Conservation (phyloP, 495 filamentous ascomycete species). For the Penicillium goetzii region DNA sequence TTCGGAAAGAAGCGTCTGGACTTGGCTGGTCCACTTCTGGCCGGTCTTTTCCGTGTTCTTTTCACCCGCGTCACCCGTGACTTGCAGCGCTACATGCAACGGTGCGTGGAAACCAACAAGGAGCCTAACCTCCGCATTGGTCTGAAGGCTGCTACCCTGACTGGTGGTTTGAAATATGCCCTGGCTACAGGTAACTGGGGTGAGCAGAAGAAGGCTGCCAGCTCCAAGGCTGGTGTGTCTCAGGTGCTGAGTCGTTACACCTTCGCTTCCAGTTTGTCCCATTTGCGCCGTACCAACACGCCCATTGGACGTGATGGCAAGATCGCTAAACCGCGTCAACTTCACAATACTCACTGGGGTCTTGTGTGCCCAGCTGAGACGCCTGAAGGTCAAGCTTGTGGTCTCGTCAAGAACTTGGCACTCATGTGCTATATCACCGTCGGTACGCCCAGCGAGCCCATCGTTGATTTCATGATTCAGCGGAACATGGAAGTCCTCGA, state of each 20-base stretch:
- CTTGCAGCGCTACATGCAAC: constrained; percentile 84
- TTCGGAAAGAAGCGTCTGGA: constrained; percentile 99
- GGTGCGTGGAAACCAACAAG: constrained; percentile 82
- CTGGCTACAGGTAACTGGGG: constrained; percentile 99
- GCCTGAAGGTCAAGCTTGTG: constrained; percentile 97
- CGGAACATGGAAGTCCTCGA: constrained; percentile 95
- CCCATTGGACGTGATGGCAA: constrained; percentile 98
- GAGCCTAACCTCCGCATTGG: constrained; percentile 90
- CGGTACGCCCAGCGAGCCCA: constrained; percentile 83
- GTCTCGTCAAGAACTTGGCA: constrained; percentile 95
- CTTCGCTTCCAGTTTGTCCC: constrained; percentile 92
- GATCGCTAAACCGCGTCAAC: constrained; percentile 94
- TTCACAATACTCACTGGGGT: constrained; percentile 99
- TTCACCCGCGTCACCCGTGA: constrained; percentile 88
- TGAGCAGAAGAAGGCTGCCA: constrained; percentile 96
- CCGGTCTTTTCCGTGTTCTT: constrained; percentile 86
- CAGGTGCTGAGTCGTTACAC: constrained; percentile 98
- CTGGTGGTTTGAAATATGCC: constrained; percentile 93
- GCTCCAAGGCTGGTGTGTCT: constrained; percentile 92
- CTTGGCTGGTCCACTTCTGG: constrained; percentile 89
- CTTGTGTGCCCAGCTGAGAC: constrained; percentile 97
- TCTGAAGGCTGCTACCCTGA: constrained; percentile 87
- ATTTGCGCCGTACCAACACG: constrained; percentile 95
- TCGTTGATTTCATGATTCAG: constrained; percentile 92
- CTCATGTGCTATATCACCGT: constrained; percentile 98